These are phyloP conservation scores for Ceratobasidium papillatum DNA, from an alignment of 1,284 basidiomycete genomes.

Conservation along the genomic window DNA sequence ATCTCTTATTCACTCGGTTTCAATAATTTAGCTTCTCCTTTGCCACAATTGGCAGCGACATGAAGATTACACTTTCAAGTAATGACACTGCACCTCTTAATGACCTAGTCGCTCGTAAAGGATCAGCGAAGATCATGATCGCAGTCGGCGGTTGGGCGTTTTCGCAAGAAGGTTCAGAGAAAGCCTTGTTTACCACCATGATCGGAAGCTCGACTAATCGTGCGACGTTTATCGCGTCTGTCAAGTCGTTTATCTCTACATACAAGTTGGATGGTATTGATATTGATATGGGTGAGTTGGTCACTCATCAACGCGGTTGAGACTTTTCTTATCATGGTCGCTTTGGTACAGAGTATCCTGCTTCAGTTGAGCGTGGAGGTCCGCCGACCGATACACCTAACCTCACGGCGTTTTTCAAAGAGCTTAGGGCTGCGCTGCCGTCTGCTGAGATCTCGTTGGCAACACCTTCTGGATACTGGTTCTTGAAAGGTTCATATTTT, in stretches of 20 bases:
- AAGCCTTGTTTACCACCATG: slow-evolving; percentile 20
- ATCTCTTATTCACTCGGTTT: not conserved
- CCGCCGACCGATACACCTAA: slow-evolving; percentile 25
- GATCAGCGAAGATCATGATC: slow-evolving; percentile 17
- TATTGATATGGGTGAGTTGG: slow-evolving; percentile 11
- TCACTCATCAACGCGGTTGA: not conserved
- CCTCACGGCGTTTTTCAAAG: slow-evolving; percentile 23
- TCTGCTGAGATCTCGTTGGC: slow-evolving; percentile 15
- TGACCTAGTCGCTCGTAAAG: slow-evolving; percentile 28
- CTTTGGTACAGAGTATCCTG: slow-evolving; percentile 6
- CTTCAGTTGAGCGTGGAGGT: slow-evolving; percentile 19
- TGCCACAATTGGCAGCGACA: slow-evolving; percentile 11
- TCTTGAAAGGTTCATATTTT: slow-evolving; percentile 11
- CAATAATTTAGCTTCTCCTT: slow-evolving; percentile 5
- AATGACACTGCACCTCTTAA: slow-evolving; percentile 12
- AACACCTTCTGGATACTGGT: slow-evolving; percentile 23
- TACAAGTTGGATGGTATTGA: slow-evolving; percentile 27
- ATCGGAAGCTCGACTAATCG: slow-evolving; percentile 15
- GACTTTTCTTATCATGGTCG: not conserved
- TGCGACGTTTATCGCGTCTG: slow-evolving; percentile 22
- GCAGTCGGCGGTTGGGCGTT: slow-evolving; percentile 32
- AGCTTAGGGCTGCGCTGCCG: slow-evolving; percentile 17
- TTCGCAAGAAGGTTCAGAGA: slow-evolving; percentile 22
- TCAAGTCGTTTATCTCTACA: slow-evolving; percentile 21
- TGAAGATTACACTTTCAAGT: not conserved